These are phyloP conservation scores for Poronia punctata DNA, from an alignment of 495 filamentous ascomycete species.

Conservation along the genomic window DNA sequence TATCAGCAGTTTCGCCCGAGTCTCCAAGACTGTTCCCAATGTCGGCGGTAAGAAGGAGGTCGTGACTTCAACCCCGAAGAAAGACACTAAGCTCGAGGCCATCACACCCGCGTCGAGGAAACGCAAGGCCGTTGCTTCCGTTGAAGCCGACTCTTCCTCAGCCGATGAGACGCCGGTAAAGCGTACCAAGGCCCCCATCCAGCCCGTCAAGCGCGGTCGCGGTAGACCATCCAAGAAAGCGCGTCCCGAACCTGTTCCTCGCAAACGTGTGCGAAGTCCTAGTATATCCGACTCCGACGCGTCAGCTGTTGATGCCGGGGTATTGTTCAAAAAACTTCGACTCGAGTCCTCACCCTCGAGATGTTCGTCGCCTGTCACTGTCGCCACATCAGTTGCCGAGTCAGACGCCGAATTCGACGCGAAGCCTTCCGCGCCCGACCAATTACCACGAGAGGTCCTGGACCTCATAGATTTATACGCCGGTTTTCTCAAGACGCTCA, in stretches of 20 bases:
- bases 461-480: constrained; percentile 50
- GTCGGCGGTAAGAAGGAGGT: constrained; percentile 21
- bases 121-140: constrained; percentile 17
- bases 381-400: constrained; percentile 21
- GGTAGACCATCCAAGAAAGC: constrained; percentile 18
- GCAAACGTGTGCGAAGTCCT: constrained; percentile 21
- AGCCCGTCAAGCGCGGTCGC: constrained; percentile 14
- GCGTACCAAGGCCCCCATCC: neutral
- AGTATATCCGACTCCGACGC: constrained; percentile 24
- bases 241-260: constrained; percentile 8
- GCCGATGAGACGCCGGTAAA: constrained; percentile 19
- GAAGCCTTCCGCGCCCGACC: constrained; percentile 7
- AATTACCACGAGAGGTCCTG: constrained; percentile 47
- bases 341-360: constrained; percentile 32
- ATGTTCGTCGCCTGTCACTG: constrained; percentile 19
- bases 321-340: constrained; percentile 34
- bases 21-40: constrained; percentile 25
- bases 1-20: constrained; percentile 33
- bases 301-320: constrained; percentile 20
- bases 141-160: constrained; percentile 15
- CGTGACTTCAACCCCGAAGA: constrained; percentile 14
- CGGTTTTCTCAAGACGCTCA: constrained; percentile 52
- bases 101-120: constrained; percentile 24
- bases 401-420: constrained; percentile 23
- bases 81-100: constrained; percentile 12